Base-by-base conservation (phyloP, 169 alveolate species). In the Plasmodium coatneyi region DNA sequence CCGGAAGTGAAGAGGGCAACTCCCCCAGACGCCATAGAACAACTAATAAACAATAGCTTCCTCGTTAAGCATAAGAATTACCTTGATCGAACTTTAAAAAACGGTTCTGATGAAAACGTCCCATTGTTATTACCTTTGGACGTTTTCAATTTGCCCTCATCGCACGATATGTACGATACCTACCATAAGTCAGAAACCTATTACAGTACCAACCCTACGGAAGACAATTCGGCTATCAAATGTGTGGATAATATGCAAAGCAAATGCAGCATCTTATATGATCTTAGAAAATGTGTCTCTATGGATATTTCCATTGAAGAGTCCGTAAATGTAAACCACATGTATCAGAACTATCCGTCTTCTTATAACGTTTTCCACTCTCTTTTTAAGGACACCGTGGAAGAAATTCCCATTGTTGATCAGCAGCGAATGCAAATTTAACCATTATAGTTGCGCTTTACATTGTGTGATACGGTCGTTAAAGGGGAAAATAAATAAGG, bases 71-170 rank as follows among this genome's bases (percentile, higher is more conserved):
- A 83, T 66, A 84, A 84, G 74, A 32, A 71, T 12, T 41, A 71
- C 49, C 39, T 32, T 7, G 52, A 39, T 6, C 46, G 22, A 2
- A 10, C 46, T 30, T 43, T 71, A 28, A 49, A 71, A 14, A 71
- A 71, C 76, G 22, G 3, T 25, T 19, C 74, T 5, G 70, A 22
- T 14, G 14, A 10, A 9, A 56, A 22, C 39, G 30, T 76, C 3
- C 93, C 93, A 9, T 10, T 84, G 39, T 22, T 84, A 16, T 34
- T 84, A 7, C 93, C 93, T 10, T 60, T 84, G 9, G 86, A 84
- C 34, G 93, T 84, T 19, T 72, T 84, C 66, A 84, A 84, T 49
- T 72, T 84, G 28, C 93, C 93, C n/a, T 84, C 93, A 54, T 49
- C 93, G 39, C 74, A 84, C 74, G 93, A 84, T 54, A 84, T 84